Conservation (phyloP, 2,329 filamentous ascomycete species). For the Neonectria punicea region DNA sequence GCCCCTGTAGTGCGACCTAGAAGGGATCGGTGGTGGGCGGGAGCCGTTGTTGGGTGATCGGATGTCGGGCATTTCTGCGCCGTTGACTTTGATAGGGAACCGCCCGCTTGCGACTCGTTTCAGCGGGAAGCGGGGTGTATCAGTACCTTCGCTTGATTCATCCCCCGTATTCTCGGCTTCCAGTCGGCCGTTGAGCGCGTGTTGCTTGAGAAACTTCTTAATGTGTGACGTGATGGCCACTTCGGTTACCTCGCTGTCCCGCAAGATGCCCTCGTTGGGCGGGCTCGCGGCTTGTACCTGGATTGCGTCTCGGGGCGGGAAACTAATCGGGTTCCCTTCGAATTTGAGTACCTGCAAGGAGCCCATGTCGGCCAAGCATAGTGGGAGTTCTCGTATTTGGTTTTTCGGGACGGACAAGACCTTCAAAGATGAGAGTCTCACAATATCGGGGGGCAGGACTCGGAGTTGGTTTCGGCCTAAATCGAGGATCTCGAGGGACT, state of each 20-base stretch:
- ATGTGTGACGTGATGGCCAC: slow-evolving; percentile 69
- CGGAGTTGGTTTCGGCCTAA: slow-evolving; percentile 88
- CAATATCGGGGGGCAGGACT: slow-evolving; percentile 80
- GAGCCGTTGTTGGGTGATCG: slow-evolving; percentile 72
- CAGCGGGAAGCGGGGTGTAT: slow-evolving; percentile 78
- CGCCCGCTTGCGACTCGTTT: slow-evolving; percentile 72
- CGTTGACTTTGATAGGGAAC: slow-evolving; percentile 78
- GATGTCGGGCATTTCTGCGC: slow-evolving; percentile 73
- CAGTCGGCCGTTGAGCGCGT: slow-evolving; percentile 61
- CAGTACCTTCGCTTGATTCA: slow-evolving; percentile 77
- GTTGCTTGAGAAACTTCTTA: slow-evolving; percentile 68
- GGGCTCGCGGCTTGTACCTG: slow-evolving; percentile 67
- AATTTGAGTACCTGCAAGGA: slow-evolving; percentile 91
- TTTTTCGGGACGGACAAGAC: slow-evolving; percentile 91
- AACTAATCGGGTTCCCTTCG: slow-evolving; percentile 85
- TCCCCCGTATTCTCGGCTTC: slow-evolving; percentile 68
- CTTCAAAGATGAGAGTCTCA: slow-evolving; percentile 84
- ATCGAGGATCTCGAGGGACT: slow-evolving; percentile 90
- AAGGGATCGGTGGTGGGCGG: slow-evolving; percentile 80
- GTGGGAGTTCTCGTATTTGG: slow-evolving; percentile 83
- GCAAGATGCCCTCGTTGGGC: slow-evolving; percentile 62
- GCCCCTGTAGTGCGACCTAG: slow-evolving; percentile 79
- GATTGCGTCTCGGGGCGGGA: slow-evolving; percentile 78
- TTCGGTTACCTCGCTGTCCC: slow-evolving; percentile 72
- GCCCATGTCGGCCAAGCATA: slow-evolving; percentile 88